phyloP scores from a whole-genome alignment of 2,329 filamentous ascomycete genomes.

The Arthrinium puccinioides region DNA sequence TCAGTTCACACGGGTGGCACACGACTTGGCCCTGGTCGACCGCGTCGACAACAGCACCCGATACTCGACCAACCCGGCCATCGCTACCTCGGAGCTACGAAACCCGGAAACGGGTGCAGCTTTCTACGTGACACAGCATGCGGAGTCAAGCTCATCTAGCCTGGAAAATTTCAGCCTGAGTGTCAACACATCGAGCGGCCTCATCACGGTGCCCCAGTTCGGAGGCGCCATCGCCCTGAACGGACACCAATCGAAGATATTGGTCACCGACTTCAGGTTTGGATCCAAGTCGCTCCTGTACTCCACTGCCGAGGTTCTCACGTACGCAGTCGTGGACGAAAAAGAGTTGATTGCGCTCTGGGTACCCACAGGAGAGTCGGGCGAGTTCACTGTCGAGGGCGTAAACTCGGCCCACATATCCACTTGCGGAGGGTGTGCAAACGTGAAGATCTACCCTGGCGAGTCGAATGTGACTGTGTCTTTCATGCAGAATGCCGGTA shows the following conservation, averaged over 20 bases:
- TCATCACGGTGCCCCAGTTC: slow-evolving; percentile 44
- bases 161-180: slow-evolving; percentile 46
- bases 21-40: slow-evolving; percentile 49
- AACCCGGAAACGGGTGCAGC: slow-evolving; percentile 49
- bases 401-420: slow-evolving; percentile 26
- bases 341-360: slow-evolving; percentile 43
- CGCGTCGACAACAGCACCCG: slow-evolving; percentile 35
- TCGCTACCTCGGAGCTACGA: slow-evolving; percentile 48
- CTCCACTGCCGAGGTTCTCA: slow-evolving; percentile 48
- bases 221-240: slow-evolving; percentile 42
- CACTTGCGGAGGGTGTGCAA: slow-evolving; percentile 29
- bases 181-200: slow-evolving; percentile 48
- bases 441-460: slow-evolving; percentile 32
- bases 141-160: slow-evolving; percentile 41
- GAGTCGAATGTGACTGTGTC: slow-evolving; percentile 32
- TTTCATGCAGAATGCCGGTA: slow-evolving; percentile 41
- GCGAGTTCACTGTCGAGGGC: slow-evolving; percentile 43
- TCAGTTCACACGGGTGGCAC: slow-evolving; percentile 50
- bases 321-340: slow-evolving; percentile 38
- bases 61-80: slow-evolving; percentile 42
- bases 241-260: slow-evolving; percentile 54
- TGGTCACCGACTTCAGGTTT: slow-evolving; percentile 52
- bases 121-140: slow-evolving; percentile 54
- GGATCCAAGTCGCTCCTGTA: slow-evolving; percentile 44
- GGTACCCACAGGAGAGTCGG: slow-evolving; percentile 45